phyloP scores from a whole-genome alignment of 2,329 filamentous ascomycete species.

The Neofusicoccum kwambonambiense region DNA sequence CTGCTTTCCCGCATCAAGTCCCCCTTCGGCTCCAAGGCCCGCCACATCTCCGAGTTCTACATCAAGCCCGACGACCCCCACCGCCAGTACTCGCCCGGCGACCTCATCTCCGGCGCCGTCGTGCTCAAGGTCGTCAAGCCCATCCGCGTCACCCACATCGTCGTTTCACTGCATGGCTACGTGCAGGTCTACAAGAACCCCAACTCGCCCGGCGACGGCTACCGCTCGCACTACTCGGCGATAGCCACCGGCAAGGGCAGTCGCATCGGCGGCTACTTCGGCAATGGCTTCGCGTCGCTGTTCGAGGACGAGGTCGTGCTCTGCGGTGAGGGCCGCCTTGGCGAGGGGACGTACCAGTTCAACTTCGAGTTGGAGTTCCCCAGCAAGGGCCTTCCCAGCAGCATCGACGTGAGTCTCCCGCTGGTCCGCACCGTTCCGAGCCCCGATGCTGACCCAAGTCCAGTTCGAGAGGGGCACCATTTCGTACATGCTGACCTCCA shows the following conservation, averaged over 20 bases:
- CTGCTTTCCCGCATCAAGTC: constrained; percentile 56
- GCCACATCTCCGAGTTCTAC: constrained; percentile 75
- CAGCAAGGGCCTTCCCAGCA: constrained; percentile 72
- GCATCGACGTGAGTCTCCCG: constrained; percentile 73
- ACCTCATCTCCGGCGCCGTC: constrained; percentile 71
- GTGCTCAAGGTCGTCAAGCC: constrained; percentile 72
- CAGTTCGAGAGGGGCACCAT: constrained; percentile 96
- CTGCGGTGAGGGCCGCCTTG: constrained; percentile 73
- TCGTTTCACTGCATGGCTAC: constrained; percentile 74
- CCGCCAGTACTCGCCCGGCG: constrained; percentile 72
- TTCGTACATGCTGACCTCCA: constrained; percentile 86
- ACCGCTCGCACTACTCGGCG: constrained; percentile 48
- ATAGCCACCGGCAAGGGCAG: constrained; percentile 56
- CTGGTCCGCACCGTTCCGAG: neutral
- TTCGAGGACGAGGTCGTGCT: constrained; percentile 81
- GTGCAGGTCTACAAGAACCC: constrained; percentile 75
- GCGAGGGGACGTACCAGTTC: constrained; percentile 75
- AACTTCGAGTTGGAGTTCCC: constrained; percentile 73
- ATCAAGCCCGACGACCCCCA: constrained; percentile 75
- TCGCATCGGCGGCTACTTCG: constrained; percentile 59
- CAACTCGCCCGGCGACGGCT: constrained; percentile 58
- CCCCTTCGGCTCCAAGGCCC: constrained; percentile 55
- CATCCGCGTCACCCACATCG: constrained; percentile 74
- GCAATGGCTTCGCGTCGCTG: constrained; percentile 74
- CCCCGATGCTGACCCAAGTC: constrained; percentile 21